Evolutionary conservation across 495 filamentous ascomycete genomes (phyloP).

Genomic region (Usnea hakonensis): DNA sequence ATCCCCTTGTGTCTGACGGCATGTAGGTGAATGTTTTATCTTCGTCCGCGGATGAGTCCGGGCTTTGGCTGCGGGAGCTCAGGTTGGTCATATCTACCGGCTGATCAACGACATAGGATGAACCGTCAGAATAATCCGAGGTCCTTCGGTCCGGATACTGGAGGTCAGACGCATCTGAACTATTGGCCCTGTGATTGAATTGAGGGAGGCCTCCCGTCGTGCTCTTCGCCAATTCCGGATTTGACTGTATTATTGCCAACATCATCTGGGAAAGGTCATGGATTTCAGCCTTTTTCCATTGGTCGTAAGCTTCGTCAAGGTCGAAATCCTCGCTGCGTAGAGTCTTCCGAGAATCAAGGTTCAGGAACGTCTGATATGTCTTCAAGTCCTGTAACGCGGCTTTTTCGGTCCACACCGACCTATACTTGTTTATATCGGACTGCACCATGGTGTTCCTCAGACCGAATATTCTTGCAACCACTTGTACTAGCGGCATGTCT

Average conservation of each 20-base stretch:
- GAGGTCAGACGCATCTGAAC: conserved; percentile 38
- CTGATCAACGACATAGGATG: conserved; percentile 66
- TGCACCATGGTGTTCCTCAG: conserved; percentile 69
- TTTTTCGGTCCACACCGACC: conserved; percentile 78
- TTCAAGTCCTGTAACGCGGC: conserved; percentile 88
- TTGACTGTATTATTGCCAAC: conserved; percentile 75
- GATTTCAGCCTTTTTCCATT: conserved; percentile 79
- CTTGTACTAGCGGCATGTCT: conserved; percentile 91
- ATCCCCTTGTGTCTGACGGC: conserved; percentile 71
- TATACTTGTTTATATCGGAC: conserved; percentile 74
- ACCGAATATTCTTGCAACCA: conserved; percentile 77
- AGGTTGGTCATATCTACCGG: conserved; percentile 68
- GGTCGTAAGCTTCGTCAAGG: conserved; percentile 77
- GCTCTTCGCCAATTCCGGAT: conserved; percentile 75
- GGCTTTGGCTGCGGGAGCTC: conserved; percentile 50
- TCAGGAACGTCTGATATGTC: conserved; percentile 80
- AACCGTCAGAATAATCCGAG: conserved; percentile 38
- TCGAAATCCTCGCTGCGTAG: conserved; percentile 83
- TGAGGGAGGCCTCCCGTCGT: conserved; percentile 45
- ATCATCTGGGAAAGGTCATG: conserved; percentile 87
- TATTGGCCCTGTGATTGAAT: conserved; percentile 38
- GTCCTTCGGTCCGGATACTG: conserved; percentile 52
- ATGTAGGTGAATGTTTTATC: conserved; percentile 73
- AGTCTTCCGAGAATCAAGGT: conserved; percentile 68
- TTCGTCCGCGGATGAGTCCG: conserved; percentile 37